Evolutionary conservation across 768 basidiomycete genomes (phyloP).

Genomic region (Baorangia bicolor): DNA sequence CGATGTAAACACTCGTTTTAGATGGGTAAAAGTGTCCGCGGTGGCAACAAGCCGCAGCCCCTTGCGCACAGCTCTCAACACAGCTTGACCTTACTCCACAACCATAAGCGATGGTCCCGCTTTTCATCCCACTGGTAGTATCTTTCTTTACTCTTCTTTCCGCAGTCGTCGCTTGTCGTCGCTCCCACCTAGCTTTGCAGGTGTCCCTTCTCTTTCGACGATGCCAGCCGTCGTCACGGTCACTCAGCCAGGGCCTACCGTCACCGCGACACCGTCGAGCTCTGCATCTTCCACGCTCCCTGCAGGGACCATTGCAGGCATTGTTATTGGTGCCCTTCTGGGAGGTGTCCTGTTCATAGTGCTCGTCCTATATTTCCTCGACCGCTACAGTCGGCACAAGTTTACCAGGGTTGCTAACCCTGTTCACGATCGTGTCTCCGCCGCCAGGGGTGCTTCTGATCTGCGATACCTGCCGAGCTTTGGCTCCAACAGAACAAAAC

Average conservation of each 20-base stretch:
- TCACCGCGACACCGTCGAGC: background rate
- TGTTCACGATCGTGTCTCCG: background rate
- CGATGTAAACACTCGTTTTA: background rate
- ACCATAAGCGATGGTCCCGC: background rate
- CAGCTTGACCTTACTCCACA: conserved; percentile 1
- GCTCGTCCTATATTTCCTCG: conserved; percentile 13
- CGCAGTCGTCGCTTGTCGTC: background rate
- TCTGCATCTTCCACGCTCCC: conserved; percentile 7
- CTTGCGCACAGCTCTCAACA: background rate
- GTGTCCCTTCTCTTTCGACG: background rate
- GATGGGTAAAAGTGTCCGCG: conserved; percentile 4
- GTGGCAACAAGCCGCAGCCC: background rate
- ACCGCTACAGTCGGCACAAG: conserved; percentile 5
- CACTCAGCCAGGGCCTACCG: background rate
- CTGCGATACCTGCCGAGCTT: background rate
- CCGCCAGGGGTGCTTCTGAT: background rate
- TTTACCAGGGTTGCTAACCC: conserved; percentile 21
- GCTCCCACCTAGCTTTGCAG: background rate
- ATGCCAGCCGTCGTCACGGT: conserved; percentile 16
- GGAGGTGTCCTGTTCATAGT: conserved; percentile 13
- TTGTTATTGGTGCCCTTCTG: conserved; percentile 20
- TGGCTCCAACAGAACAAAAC: background rate
- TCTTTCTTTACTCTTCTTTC: background rate
- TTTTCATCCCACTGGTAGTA: no score
- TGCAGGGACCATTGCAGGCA: conserved; percentile 14